A percentile compares a stretch with the other conserved stretches of the same genome.
Conservation (phyloP, 495 filamentous ascomycete species). For the Tuber brumale region DNA sequence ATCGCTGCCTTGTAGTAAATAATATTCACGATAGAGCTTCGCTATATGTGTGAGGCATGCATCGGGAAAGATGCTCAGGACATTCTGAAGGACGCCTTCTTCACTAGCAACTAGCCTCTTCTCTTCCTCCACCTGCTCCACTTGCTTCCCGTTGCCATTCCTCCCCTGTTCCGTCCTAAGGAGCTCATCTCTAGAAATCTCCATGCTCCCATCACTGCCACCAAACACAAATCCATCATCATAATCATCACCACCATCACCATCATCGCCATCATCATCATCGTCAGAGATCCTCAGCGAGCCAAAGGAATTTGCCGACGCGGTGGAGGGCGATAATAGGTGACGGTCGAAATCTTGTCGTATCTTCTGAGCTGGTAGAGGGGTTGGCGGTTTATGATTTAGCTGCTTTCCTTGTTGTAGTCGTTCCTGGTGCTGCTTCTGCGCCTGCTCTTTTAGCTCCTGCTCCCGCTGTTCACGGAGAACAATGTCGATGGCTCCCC, state of each 20-base stretch:
- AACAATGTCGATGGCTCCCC: slow-evolving; percentile 21
- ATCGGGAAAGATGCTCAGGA: slow-evolving; percentile 50
- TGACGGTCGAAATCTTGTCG: slow-evolving; percentile 12
- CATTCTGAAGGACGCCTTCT: slow-evolving; percentile 42
- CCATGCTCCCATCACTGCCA: neutral
- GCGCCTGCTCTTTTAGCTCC: slow-evolving; percentile 12
- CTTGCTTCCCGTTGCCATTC: slow-evolving; percentile 3
- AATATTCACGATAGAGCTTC: slow-evolving; percentile 43
- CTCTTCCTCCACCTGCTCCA: slow-evolving; percentile 8
- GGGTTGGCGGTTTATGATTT: neutral
- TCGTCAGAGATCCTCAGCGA: slow-evolving; percentile 30
- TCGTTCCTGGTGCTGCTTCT: neutral
- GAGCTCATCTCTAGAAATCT: neutral
- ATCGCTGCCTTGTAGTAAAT: slow-evolving; percentile 29
- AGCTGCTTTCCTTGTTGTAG: neutral
- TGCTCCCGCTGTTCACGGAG: slow-evolving; percentile 24
- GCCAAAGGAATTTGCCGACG: slow-evolving; percentile 29
- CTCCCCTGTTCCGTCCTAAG: slow-evolving; percentile 15
- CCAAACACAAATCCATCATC: neutral
- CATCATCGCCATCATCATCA: slow-evolving; percentile 19
- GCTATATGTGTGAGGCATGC: slow-evolving; percentile 47
- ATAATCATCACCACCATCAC: slow-evolving; percentile 12
- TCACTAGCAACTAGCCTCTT: slow-evolving; percentile 7
- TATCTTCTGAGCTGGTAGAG: slow-evolving; percentile 10
- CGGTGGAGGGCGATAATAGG: slow-evolving; percentile 27